Evolutionary conservation across 257 asterid genomes (phyloP).

Genomic region (Cruciata laevipes): DNA sequence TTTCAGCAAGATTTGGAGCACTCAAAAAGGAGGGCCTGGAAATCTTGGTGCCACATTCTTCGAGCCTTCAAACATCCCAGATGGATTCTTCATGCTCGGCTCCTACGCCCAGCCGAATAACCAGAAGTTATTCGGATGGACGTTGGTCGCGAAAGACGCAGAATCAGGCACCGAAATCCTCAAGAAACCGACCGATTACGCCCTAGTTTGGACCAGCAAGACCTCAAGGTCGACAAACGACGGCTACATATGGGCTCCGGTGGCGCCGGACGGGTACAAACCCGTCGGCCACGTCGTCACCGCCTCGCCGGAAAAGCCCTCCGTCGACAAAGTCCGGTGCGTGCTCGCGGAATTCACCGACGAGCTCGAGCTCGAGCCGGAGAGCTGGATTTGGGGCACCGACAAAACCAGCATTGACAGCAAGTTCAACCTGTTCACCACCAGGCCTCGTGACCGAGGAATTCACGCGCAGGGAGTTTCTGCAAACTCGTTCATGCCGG

Average conservation of each 20-base stretch:
- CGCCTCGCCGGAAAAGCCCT: slow-evolving; percentile 55
- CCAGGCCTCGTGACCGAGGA: slow-evolving; percentile 58
- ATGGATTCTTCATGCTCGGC: slow-evolving; percentile 80
- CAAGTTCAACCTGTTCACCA: slow-evolving; percentile 30
- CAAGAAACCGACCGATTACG: slow-evolving; percentile 57
- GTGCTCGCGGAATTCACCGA: slow-evolving; percentile 62
- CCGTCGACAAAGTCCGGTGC: slow-evolving; percentile 50
- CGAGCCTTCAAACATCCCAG: slow-evolving; percentile 70
- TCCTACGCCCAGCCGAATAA: slow-evolving; percentile 67
- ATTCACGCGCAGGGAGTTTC: slow-evolving; percentile 35
- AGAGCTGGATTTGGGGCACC: slow-evolving; percentile 55
- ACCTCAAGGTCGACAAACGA: slow-evolving; percentile 11
- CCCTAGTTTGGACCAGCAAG: slow-evolving; percentile 36
- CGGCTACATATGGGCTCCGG: slow-evolving; percentile 67
- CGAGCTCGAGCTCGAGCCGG: slow-evolving; percentile 46
- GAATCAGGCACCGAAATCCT: slow-evolving; percentile 31
- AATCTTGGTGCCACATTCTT: slow-evolving; percentile 62
- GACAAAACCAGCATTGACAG: slow-evolving; percentile 17
- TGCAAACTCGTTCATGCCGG: slow-evolving; percentile 41
- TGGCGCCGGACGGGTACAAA: slow-evolving; percentile 61
- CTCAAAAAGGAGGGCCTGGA: slow-evolving; percentile 43
- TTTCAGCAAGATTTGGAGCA: slow-evolving; percentile 47
- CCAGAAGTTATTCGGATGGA: slow-evolving; percentile 58
- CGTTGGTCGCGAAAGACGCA: slow-evolving; percentile 59
- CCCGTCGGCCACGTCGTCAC: slow-evolving; percentile 67